Percentiles rank a stretch among this genome's conserved stretches.
Conservation (phyloP, 352 stramenopile genomes). For the Phytophthora cactorum region DNA sequence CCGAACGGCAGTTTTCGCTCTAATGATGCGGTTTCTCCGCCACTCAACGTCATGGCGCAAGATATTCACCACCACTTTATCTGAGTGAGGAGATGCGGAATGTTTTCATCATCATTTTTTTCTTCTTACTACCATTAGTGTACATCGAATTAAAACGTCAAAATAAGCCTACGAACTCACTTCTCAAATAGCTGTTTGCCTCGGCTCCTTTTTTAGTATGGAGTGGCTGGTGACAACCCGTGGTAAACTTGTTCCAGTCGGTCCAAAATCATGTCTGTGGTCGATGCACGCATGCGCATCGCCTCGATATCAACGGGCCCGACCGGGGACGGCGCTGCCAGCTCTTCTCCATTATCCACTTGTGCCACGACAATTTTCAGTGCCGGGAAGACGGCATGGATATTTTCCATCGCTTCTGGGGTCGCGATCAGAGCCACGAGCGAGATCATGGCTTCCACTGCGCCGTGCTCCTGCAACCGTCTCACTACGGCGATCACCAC, state of each 20-base stretch:
- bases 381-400: conserved; percentile 41
- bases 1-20: too few relatives aligned
- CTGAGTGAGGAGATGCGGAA: not conserved
- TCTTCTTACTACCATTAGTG: conserved; percentile 10
- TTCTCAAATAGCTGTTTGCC: not conserved
- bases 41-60: too few relatives aligned
- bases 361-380: conserved; percentile 45
- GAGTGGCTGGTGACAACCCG: conserved; percentile 9
- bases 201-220: conserved; percentile 16
- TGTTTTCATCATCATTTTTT: not conserved
- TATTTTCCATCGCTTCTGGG: conserved; percentile 38
- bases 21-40: too few relatives aligned
- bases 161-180: conserved; percentile 1
- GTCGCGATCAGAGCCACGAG: conserved; percentile 52
- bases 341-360: conserved; percentile 33
- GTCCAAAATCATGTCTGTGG: conserved; percentile 41
- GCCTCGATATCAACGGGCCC: conserved; percentile 4
- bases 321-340: conserved; percentile 8
- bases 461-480: conserved; percentile 41
- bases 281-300: conserved; percentile 10
- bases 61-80: too few relatives aligned
- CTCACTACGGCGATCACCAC: conserved; percentile 44
- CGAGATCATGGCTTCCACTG: conserved; percentile 50
- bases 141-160: conserved; percentile 29
- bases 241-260: conserved; percentile 39